Base-by-base conservation (phyloP, 2,329 filamentous ascomycete genomes). In the Simplicillium aogashimaense region DNA sequence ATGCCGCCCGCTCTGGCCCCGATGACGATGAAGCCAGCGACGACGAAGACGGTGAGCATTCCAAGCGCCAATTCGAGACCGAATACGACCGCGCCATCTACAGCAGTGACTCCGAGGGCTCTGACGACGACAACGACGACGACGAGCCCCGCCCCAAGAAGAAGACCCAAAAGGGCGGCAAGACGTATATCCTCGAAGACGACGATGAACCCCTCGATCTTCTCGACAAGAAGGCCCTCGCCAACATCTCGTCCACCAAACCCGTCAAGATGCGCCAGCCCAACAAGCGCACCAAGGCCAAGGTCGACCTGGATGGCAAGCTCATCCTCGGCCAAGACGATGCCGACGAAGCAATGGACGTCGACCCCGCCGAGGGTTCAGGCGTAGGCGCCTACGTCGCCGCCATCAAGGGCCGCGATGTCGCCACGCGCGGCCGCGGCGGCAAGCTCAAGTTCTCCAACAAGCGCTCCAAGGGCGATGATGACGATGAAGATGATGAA, bases 11-110 rank as follows among this genome's bases (percentile, higher is more conserved):
- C 50, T 73, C 67, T 35, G 77, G 71, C 20, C 72, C 67, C 7
- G 73, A 67, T 9, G 74, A 67, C 14, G 75, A 66, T 1, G 82
- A 73, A 7, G 78, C 72, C 7, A 74, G 69, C 6, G 71, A 75
- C 3, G 72, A 70, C 0, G 72, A 70, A 2, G 67, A 65, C 14
- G 68, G 70, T 10, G 66, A 64, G n/a, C 53, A 53, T 38, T 51
- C 52, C 43, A 51, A 68, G 56, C 66, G 75, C 53, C 78, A 79
- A 44, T 95, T 94, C 57, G 87, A 89, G 61, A 94, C 85, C 62
- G 90, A 94, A 55, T 95, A 92, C 60, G 90, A 97, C 59, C 84
- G 94, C 61, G 89, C 90, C n/a, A 77, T 98, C 29, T 95, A 95
- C 57, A 89, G 87, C 57, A 86, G 78, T 49, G 81, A 76, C 4